phyloP scores from a whole-genome alignment of 2,329 filamentous ascomycete genomes.

The Stagonosporopsis chrysanthemi region DNA sequence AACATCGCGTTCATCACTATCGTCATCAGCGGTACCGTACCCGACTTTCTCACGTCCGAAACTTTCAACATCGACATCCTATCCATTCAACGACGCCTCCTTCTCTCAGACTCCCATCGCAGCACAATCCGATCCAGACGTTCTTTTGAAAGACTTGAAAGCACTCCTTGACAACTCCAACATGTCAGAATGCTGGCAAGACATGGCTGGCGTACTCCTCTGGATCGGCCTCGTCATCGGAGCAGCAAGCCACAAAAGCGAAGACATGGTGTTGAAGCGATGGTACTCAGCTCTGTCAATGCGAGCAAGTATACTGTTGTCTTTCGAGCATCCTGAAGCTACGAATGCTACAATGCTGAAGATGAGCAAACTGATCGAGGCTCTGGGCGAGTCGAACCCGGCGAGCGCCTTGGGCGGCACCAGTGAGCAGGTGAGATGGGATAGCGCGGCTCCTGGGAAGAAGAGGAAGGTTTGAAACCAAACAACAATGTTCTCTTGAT shows the following conservation, averaged over 20 bases:
- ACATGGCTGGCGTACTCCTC: constrained; percentile 50
- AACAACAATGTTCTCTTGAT: neutral
- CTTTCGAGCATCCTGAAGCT: constrained; percentile 47
- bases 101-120: neutral
- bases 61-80: constrained; percentile 2
- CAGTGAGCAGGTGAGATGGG: neutral
- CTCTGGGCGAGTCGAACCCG: constrained; percentile 12
- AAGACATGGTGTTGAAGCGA: constrained; percentile 30
- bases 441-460: constrained; percentile 15
- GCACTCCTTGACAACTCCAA: constrained; percentile 40
- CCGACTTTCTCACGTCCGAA: constrained; percentile 17
- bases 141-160: constrained; percentile 35
- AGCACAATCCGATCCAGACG: constrained; percentile 1
- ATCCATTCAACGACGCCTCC: neutral
- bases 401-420: neutral
- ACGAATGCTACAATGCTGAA: constrained; percentile 38
- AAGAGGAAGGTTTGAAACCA: constrained; percentile 22
- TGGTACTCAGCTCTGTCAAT: constrained; percentile 46
- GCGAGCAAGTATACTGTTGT: constrained; percentile 43
- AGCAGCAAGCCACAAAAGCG: constrained; percentile 39
- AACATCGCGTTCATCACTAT: constrained; percentile 8
- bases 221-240: constrained; percentile 47
- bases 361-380: constrained; percentile 37
- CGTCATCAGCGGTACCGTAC: neutral
- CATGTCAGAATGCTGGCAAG: constrained; percentile 44